Evolutionary conservation across 768 basidiomycete species (phyloP).

Genomic region (Pulveroboletus frians): DNA sequence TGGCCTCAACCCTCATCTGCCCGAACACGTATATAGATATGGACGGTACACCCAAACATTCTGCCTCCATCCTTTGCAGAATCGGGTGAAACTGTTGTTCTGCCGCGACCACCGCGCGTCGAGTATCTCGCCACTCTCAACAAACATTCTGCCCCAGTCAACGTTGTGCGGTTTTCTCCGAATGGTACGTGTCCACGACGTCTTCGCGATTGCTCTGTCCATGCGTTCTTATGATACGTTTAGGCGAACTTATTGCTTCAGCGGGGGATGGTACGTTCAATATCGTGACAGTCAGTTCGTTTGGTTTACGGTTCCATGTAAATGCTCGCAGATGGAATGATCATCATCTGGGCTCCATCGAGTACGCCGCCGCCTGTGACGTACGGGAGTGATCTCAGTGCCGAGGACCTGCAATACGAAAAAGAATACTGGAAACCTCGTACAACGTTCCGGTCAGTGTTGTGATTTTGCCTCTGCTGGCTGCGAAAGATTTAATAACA

Average conservation of each 20-base stretch:
- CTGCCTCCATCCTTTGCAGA: constrained; percentile 55
- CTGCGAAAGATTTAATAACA: constrained; percentile 2
- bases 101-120: constrained; percentile 69
- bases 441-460: constrained; percentile 71
- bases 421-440: constrained; percentile 95
- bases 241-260: constrained; percentile 89
- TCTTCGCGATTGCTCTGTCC: background rate
- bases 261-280: constrained; percentile 84
- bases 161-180: constrained; percentile 94
- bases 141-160: constrained; percentile 91
- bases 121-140: constrained; percentile 94
- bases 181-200: constrained; percentile 56
- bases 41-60: constrained; percentile 94
- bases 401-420: constrained; percentile 81
- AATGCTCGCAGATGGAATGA: constrained; percentile 75
- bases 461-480: background rate
- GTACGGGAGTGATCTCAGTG: constrained; percentile 77
- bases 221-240: background rate
- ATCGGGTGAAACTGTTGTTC: constrained; percentile 29
- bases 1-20: constrained; percentile 5
- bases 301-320: background rate
- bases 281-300: constrained; percentile 1
- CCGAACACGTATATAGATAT: constrained; percentile 49
- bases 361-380: constrained; percentile 61
- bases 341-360: constrained; percentile 91